Evolutionary conservation across 2,329 filamentous ascomycete genomes (phyloP), one percentile per base, ranked within the genome.

Genomic region (Cadophora gregata): DNA sequence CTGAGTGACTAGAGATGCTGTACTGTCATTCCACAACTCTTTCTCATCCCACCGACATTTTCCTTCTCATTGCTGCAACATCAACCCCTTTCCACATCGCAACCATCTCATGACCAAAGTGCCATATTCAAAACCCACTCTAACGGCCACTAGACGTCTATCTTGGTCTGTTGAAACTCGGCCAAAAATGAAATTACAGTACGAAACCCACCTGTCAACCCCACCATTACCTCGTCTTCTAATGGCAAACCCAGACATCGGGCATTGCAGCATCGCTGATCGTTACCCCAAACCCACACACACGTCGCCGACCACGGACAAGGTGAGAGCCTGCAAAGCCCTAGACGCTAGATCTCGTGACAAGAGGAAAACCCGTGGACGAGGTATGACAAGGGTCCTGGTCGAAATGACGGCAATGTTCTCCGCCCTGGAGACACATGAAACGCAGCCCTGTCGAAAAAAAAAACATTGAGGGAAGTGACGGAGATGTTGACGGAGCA

Each of bases 391-490:
- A 27, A 48, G 42, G 58, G 38, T 19, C 58, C 58, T 24, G 25
- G 58, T 60, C 36, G 27, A 19, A 45, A 60, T 47, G 58, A 60
- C 55, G 55, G 31, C 55, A 38, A 58, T 36, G 19, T 24, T 24
- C 33, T 36, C 31, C 53, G n/a, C 53, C 21, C 12, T 21, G 33
- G 31, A 58, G 53, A 38, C 31, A 58, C 12, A 42, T 58, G 55
- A 58, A 58, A 58, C 55, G 31, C 31, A 16, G 55, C 55, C 55
- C 55, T 55, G 51, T 55, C 53, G 42, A 47, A 47, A 47, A n/a
- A 47, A 47, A 47, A n/a, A 47, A 47, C n/a, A 9, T 47, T n/a
- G 19, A 47, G 42, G 19, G 42, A 47, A 47, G 42, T 6, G n/a
- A n/a, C 21, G 42, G 42, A 47, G 42, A 21, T 21, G 42, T 31